Percentiles rank a stretch among this genome's conserved stretches.
phyloP scores from a whole-genome alignment of 441 rosid genomes.

The Populus hybrid region DNA sequence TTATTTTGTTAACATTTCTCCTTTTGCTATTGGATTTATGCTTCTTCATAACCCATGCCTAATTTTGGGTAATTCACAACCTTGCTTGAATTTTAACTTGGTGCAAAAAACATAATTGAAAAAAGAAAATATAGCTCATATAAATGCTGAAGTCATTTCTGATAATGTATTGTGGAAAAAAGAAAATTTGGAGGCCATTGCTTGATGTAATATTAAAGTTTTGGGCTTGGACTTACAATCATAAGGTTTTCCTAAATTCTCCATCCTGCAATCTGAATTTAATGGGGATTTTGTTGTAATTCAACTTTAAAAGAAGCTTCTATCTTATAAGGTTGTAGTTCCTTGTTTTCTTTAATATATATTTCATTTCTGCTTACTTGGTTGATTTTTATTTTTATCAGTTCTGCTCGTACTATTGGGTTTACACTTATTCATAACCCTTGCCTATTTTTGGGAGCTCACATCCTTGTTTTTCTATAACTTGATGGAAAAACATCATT shows the following conservation, averaged over 20 bases:
- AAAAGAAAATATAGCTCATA: too few species aligned
- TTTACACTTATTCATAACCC: background rate
- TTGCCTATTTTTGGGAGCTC: too few species aligned
- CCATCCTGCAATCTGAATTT: background rate
- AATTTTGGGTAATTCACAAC: too few species aligned
- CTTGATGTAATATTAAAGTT: background rate
- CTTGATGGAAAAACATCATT: background rate
- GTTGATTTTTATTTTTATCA: background rate
- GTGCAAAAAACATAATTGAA: background rate
- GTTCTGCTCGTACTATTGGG: background rate
- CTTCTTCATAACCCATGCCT: background rate
- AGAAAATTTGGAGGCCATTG: background rate
- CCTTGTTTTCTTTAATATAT: background rate
- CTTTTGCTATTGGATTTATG: background rate
- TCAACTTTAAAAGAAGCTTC: background rate
- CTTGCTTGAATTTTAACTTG: background rate
- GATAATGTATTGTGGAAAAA: background rate
- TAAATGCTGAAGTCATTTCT: background rate
- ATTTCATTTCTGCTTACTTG: background rate
- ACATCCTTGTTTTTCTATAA: background rate
- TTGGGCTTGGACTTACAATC: background rate
- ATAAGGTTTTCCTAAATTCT: background rate
- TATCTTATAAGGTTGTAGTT: background rate
- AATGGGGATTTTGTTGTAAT: background rate
- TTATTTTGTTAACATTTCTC: background rate